Evolutionary conservation across 495 filamentous ascomycete genomes (phyloP), one percentile per base, ranked within the genome.

Genomic region (Eremomyces bilateralis): DNA sequence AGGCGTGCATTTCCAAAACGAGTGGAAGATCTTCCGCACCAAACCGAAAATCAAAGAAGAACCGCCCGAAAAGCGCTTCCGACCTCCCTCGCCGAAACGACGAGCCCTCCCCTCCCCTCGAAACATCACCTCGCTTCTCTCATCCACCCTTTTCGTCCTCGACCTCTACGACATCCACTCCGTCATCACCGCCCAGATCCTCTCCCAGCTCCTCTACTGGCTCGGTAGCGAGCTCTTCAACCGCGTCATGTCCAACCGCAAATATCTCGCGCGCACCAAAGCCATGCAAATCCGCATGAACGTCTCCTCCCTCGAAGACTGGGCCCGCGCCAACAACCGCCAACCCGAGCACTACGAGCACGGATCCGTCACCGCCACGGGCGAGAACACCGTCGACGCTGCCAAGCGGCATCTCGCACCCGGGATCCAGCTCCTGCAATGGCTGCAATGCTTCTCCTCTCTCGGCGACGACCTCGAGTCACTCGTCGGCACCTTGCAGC

Each of bases 281-380:
- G 88, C 88, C 4, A 95, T 99, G 88, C 90, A 99, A 47, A 94
- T 99, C 40, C 80, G 88, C 40, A 93, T 99, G 80, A 99, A 99
- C 50, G 72, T 95, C 18, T 95, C 88, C 3, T 70, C 67, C 1
- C 61, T 99, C 29, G 88, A 99, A 53, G 88, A 99, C 49, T 99
- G 88, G 88, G 88, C 85, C 1, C 65, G 83, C 11, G 60, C 65
- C 18, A 99, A 95, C 54, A 95, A 92, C 47, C 71, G 90, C 12
- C 71, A 90, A 43, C 84, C 88, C 4, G 88, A 93, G 50, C 88
- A 95, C 50, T 95, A 81, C 47, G 88, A 99, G 50, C 75, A 80
- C 38, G 88, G 85, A 5, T 79, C 84, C 20, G 84, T 76, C 53
- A 73, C 64, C 3, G 69, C 76, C n/a, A 81, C 70, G 1, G 90